Percentiles rank a stretch among this genome's conserved stretches.
Conservation (phyloP, 2,329 filamentous ascomycete species). For the Xylaria sp. region DNA sequence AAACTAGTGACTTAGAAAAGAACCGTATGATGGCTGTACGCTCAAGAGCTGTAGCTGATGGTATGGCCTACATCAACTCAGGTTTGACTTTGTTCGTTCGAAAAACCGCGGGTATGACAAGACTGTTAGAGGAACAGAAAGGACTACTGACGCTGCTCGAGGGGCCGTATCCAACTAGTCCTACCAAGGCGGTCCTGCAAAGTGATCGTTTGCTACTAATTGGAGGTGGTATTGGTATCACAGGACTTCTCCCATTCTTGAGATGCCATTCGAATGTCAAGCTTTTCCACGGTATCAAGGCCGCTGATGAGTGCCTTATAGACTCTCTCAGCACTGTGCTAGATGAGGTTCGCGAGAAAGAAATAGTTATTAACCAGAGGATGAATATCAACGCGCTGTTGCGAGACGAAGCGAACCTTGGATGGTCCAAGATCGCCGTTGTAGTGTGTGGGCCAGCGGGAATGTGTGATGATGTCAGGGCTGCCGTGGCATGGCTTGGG, state of each 20-base stretch:
- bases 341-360: not conserved
- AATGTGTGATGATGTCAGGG: conserved; percentile 12
- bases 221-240: not conserved
- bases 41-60: not conserved
- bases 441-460: conserved; percentile 4
- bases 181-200: not conserved
- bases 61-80: not conserved
- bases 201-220: conserved; percentile 6
- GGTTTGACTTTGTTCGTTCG: conserved; percentile 1
- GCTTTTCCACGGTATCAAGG: not conserved
- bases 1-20: not conserved
- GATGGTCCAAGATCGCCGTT: not conserved
- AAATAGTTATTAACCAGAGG: not conserved
- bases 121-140: not conserved
- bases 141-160: not conserved
- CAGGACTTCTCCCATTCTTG: not conserved
- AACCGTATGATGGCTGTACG: not conserved
- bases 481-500: not conserved
- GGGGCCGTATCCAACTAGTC: not conserved
- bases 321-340: not conserved
- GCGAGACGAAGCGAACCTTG: not conserved
- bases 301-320: not conserved
- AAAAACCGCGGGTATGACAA: not conserved
- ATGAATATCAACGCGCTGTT: not conserved
- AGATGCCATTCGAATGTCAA: not conserved